phyloP scores from a whole-genome alignment of 2,329 filamentous ascomycete genomes.

The Pezicula radicicola region DNA sequence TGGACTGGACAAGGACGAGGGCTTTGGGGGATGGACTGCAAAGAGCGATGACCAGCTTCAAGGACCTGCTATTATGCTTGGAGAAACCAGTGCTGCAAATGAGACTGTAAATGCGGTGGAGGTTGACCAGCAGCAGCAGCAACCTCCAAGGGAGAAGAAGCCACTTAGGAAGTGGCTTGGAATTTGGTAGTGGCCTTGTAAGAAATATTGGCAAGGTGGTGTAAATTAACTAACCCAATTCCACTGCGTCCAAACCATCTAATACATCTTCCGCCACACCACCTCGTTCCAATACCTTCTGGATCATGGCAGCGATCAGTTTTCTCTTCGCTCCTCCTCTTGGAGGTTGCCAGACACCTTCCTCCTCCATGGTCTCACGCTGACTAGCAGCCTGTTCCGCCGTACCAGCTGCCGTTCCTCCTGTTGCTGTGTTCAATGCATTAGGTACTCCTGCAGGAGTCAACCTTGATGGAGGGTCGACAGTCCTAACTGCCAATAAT shows the following conservation, averaged over 20 bases:
- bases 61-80: constrained; percentile 27
- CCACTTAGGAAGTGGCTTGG: constrained; percentile 79
- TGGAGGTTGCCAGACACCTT: constrained; percentile 83
- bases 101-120: constrained; percentile 2
- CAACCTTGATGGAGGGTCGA: constrained; percentile 71
- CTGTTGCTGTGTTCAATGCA: constrained; percentile 54
- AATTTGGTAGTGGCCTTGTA: constrained; percentile 57
- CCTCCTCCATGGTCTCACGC: constrained; percentile 52
- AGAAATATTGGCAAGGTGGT: neutral
- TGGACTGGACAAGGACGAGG: constrained; percentile 66
- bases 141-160: constrained; percentile 42
- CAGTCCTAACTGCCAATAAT: constrained; percentile 66
- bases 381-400: constrained; percentile 39
- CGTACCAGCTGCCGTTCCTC: constrained; percentile 32
- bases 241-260: constrained; percentile 74
- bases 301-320: constrained; percentile 71
- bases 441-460: constrained; percentile 70
- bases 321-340: constrained; percentile 77
- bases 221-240: constrained; percentile 48
- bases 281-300: constrained; percentile 70
- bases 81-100: constrained; percentile 13
- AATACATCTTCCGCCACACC: constrained; percentile 86
- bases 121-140: constrained; percentile 29
- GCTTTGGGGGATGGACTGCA: constrained; percentile 47
- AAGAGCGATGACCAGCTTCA: constrained; percentile 29